These are phyloP conservation scores for Neurospora intermedia DNA, from an alignment of 495 filamentous ascomycete genomes.

Conservation along the genomic window DNA sequence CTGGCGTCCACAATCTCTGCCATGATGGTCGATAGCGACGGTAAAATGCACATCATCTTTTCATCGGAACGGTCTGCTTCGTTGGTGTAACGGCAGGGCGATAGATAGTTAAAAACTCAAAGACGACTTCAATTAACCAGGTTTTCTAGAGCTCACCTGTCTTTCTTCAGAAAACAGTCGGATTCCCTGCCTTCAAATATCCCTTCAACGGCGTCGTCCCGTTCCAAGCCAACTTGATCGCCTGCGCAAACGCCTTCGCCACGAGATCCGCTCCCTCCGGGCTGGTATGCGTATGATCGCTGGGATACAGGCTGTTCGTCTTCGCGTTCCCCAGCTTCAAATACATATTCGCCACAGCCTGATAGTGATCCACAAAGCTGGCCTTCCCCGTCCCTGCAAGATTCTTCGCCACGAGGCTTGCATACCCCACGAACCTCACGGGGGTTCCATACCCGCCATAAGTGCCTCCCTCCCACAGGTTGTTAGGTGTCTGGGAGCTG, in stretches of 20 bases:
- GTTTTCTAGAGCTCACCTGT: no score
- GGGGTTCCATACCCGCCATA: constrained; percentile 28
- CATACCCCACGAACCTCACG: constrained; percentile 47
- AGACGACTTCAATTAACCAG: no score
- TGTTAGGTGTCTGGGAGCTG: constrained; percentile 49
- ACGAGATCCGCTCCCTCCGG: constrained; percentile 47
- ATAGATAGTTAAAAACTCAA: no score
- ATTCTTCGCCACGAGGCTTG: constrained; percentile 37
- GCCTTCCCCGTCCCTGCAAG: constrained; percentile 20
- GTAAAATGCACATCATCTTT: neutral
- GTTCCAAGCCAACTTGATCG: constrained; percentile 34
- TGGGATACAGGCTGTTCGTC: constrained; percentile 41
- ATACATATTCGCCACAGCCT: constrained; percentile 44
- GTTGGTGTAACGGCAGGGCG: no score
- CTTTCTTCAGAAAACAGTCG: constrained; percentile 9
- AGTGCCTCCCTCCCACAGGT: constrained; percentile 45
- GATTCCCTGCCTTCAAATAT: constrained; percentile 12
- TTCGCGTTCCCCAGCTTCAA: constrained; percentile 36
- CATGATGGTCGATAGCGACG: constrained; percentile 15
- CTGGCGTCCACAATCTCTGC: constrained; percentile 14
- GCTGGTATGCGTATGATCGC: constrained; percentile 58
- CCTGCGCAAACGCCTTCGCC: constrained; percentile 53
- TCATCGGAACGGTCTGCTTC: no score
- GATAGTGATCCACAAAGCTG: constrained; percentile 52
- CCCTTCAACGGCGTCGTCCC: constrained; percentile 21